Conservation (phyloP, 371 early-diverging fungal species). For the Mortierella sp. region DNA sequence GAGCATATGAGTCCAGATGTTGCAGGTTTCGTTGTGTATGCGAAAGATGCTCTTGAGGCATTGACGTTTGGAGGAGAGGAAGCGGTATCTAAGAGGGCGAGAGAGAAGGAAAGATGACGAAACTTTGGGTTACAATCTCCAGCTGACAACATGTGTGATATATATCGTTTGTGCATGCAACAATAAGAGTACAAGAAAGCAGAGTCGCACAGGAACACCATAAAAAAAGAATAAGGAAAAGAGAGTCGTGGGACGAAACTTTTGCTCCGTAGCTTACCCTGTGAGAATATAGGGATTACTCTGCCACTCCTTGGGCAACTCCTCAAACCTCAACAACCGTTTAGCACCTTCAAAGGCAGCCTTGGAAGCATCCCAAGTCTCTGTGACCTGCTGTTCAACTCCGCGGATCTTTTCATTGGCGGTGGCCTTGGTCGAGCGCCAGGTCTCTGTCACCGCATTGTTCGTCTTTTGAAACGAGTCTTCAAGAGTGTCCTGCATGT, state of each 20-base stretch:
- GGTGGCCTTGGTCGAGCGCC: constrained; percentile 58
- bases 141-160: too few species aligned
- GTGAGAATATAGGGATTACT: constrained; percentile 74
- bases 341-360: constrained; percentile 73
- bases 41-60: constrained; percentile 74
- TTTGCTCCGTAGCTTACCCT: constrained; percentile 21
- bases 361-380: constrained; percentile 72
- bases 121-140: too few species aligned
- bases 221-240: too few species aligned
- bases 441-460: constrained; percentile 54
- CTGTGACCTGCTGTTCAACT: constrained; percentile 58
- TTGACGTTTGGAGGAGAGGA: constrained; percentile 65
- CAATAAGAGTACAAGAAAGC: neutral
- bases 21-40: constrained; percentile 81
- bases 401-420: constrained; percentile 51
- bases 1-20: constrained; percentile 80
- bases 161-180: neutral
- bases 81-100: constrained; percentile 62
- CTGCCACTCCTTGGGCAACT: constrained; percentile 76
- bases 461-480: constrained; percentile 53
- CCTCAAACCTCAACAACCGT: constrained; percentile 72
- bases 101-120: too few species aligned
- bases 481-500: constrained; percentile 54
- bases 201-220: neutral
- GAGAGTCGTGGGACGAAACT: too few species aligned